Conservation (phyloP, 805 yeast species). For the Cyberlindnera meyerae region DNA sequence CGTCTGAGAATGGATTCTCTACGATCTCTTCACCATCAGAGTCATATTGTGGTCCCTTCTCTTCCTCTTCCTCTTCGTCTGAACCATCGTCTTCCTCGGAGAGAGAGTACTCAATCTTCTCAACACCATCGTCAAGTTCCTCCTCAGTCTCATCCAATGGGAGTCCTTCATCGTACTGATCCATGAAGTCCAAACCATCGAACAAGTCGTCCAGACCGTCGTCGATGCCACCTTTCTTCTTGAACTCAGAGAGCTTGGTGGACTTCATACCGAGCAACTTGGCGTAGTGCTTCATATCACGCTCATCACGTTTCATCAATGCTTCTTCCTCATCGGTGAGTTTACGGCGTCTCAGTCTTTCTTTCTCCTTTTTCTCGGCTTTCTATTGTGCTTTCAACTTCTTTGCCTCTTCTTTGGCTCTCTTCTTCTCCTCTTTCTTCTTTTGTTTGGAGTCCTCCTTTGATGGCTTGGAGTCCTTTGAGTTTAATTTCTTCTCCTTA, state of each 20-base stretch:
- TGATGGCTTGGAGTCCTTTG: too few species aligned
- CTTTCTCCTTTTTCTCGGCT: slow-evolving; percentile 9
- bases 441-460: too few species aligned
- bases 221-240: slow-evolving; percentile 53
- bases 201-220: slow-evolving; percentile 79
- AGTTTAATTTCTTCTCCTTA: slow-evolving; percentile 12
- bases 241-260: slow-evolving; percentile 41
- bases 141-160: slow-evolving; percentile 18
- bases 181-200: slow-evolving; percentile 54
- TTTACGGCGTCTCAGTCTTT: slow-evolving; percentile 19
- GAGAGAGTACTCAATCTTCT: slow-evolving; percentile 8
- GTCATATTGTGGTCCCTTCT: slow-evolving; percentile 16
- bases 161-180: slow-evolving; percentile 27
- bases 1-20: slow-evolving; percentile 33
- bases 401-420: slow-evolving; percentile 7
- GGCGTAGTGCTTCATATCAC: slow-evolving; percentile 78
- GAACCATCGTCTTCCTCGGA: slow-evolving; percentile 23
- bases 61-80: slow-evolving; percentile 20
- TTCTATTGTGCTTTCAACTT: slow-evolving; percentile 29
- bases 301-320: slow-evolving; percentile 56
- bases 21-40: slow-evolving; percentile 24
- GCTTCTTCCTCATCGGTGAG: slow-evolving; percentile 43
- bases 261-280: slow-evolving; percentile 70
- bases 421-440: slow-evolving; percentile 21
- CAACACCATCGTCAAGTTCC: slow-evolving; percentile 20